Conservation (phyloP, 2,329 filamentous ascomycete species). For the Aspergillus candidus region DNA sequence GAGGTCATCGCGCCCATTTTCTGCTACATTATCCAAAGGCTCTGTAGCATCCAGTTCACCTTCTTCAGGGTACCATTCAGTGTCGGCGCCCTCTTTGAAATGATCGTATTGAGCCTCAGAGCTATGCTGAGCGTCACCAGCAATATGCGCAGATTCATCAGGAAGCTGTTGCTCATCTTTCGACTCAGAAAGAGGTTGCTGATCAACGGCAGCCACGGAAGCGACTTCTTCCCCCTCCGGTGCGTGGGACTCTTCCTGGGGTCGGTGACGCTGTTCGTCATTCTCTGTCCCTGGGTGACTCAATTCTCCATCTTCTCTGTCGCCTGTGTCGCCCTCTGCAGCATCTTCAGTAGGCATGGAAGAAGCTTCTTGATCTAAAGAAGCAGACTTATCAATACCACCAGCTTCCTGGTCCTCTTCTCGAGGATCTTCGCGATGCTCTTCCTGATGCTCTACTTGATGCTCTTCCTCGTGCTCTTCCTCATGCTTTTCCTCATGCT, state of each 20-base stretch:
- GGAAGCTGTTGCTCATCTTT: slow-evolving; percentile 13
- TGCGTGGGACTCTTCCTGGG: slow-evolving; percentile 18
- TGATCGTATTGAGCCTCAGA: slow-evolving; percentile 29
- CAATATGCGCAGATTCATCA: slow-evolving; percentile 8
- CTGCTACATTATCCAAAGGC: background rate
- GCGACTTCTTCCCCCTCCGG: slow-evolving; percentile 27
- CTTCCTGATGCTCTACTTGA: background rate
- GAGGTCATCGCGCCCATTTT: background rate
- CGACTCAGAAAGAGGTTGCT: slow-evolving; percentile 12
- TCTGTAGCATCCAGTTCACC: slow-evolving; percentile 8
- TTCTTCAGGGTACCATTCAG: slow-evolving; percentile 15
- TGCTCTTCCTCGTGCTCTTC: background rate
- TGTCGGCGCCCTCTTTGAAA: slow-evolving; percentile 19
- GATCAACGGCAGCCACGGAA: slow-evolving; percentile 23
- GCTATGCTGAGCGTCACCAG: slow-evolving; percentile 6
- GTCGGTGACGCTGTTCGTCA: slow-evolving; percentile 1
- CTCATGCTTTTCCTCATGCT: too few species aligned
- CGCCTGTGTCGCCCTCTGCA: slow-evolving; percentile 9
- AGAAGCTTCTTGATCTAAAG: background rate
- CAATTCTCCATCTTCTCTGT: slow-evolving; percentile 6
- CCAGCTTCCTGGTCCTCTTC: background rate
- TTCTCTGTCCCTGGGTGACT: slow-evolving; percentile 8
- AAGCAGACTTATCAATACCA: background rate
- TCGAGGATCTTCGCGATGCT: too few species aligned
- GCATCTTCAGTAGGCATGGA: background rate